These are phyloP conservation scores for Epichloe uncinata DNA, from an alignment of 2,329 filamentous ascomycete genomes.

Conservation along the genomic window DNA sequence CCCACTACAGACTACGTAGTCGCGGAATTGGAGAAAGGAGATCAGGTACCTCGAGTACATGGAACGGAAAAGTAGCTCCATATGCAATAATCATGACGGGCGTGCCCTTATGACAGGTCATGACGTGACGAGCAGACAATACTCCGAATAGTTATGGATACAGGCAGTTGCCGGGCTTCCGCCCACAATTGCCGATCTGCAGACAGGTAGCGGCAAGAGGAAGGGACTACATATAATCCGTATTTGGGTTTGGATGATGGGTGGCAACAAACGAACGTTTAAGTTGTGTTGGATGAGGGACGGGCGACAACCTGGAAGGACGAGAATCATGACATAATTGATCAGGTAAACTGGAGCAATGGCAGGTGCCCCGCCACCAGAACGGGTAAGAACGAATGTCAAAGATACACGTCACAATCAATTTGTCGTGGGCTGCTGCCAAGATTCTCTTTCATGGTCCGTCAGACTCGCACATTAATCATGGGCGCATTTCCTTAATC, in stretches of 20 bases:
- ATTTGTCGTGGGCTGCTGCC: too few relatives aligned
- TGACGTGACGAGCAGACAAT: slow-evolving; percentile 3
- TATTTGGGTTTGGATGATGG: slow-evolving; percentile 1
- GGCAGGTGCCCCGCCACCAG: not conserved
- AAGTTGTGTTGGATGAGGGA: not conserved
- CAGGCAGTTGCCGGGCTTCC: not conserved
- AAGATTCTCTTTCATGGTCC: too few relatives aligned
- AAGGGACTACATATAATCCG: not conserved
- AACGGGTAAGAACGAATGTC: too few relatives aligned
- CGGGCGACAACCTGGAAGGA: not conserved
- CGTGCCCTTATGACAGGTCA: not conserved
- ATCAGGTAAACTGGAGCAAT: not conserved
- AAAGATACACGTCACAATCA: not conserved
- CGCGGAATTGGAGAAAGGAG: too few relatives aligned
- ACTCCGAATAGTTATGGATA: not conserved
- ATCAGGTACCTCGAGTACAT: too few relatives aligned
- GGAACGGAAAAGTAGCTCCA: too few relatives aligned
- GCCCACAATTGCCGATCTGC: not conserved
- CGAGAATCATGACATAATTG: not conserved
- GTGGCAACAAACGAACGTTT: not conserved
- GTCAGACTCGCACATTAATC: too few relatives aligned
- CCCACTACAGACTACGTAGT: not conserved
- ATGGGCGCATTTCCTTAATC: too few relatives aligned
- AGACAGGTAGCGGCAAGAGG: not conserved
- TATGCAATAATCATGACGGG: too few relatives aligned